These are phyloP conservation scores for Alternaria gansuensis DNA, from an alignment of 2,329 filamentous ascomycete species.

Conservation along the genomic window DNA sequence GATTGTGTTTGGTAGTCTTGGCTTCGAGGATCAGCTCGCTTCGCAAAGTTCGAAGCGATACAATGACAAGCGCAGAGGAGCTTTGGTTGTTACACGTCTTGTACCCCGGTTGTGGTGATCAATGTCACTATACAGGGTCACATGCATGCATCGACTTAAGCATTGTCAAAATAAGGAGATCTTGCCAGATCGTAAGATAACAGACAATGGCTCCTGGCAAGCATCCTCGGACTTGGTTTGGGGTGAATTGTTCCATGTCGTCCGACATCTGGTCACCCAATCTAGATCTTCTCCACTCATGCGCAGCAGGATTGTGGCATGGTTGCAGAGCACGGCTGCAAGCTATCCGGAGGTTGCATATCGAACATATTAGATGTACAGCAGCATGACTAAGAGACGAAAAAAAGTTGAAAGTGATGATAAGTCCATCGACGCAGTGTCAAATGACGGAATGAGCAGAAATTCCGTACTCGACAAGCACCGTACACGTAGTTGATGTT, in stretches of 20 bases:
- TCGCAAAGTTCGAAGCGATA: neutral
- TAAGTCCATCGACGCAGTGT: neutral
- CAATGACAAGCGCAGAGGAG: neutral
- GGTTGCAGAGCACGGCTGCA: neutral
- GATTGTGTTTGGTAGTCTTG: neutral
- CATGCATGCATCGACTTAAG: neutral
- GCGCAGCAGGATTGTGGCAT: conserved; percentile 1
- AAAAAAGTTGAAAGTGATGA: neutral
- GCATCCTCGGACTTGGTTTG: neutral
- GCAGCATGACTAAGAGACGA: neutral
- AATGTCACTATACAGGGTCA: neutral
- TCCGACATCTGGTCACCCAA: neutral
- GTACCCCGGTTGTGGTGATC: neutral
- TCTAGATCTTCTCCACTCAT: neutral
- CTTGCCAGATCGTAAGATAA: neutral
- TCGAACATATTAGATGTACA: neutral
- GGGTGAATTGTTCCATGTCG: neutral
- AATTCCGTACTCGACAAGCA: neutral
- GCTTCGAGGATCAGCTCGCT: neutral
- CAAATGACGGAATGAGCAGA: neutral
- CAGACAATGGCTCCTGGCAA: neutral
- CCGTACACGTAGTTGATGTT: too few relatives aligned
- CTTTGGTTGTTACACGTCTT: neutral
- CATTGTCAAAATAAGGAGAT: neutral
- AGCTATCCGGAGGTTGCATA: neutral